Evolutionary conservation across 495 filamentous ascomycete genomes (phyloP), one percentile per base, ranked within the genome.

Genomic region (Astrothelium macrocarpum): DNA sequence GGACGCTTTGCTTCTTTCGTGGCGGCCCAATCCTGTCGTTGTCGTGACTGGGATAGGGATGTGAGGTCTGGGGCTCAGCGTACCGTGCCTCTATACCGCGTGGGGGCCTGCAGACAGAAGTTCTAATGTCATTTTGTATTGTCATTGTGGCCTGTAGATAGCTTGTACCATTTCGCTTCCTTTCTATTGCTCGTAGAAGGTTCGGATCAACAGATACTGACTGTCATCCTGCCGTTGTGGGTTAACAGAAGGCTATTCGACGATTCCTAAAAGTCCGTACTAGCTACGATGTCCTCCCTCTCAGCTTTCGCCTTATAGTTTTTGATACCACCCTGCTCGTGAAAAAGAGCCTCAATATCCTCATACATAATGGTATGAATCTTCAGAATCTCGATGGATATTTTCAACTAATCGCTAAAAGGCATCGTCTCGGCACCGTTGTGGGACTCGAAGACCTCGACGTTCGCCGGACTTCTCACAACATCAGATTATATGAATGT

Each of bases 401-500:
- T 29, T 28, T 25, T 53, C 61, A 16, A 32, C 43, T 67, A 20
- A 71, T 59, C 29, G 7, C 53, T 29, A 53, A 64, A 73, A 97
- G 94, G 91, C 73, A 97, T 99, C 75, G 94, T 99, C 53, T 99
- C 94, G 46, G 94, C 94, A 26, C 94, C 94, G 29, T 81, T 99
- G 66, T 99, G 94, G 94, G 94, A 99, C 76, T 96, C 92, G 34
- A 90, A 90, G 62, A 89, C 87, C 3, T 96, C 91, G 29, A 90
- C 87, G 26, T 99, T 97, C 72, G 94, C 95, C 28, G 94, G 94
- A 59, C 80, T 97, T 28, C 81, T 99, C 70, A 97, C 94, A 25
- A 95, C 90, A 56, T 94, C 90, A 66, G 94, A 99, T 75, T 99
- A 94, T 74, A 89, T 99, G 79, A 99, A 99, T 73, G 88, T 99